Evolutionary conservation across 139 green algal species (phyloP), one percentile per base, ranked within the genome.

Genomic region (Picochlorum sp.): DNA sequence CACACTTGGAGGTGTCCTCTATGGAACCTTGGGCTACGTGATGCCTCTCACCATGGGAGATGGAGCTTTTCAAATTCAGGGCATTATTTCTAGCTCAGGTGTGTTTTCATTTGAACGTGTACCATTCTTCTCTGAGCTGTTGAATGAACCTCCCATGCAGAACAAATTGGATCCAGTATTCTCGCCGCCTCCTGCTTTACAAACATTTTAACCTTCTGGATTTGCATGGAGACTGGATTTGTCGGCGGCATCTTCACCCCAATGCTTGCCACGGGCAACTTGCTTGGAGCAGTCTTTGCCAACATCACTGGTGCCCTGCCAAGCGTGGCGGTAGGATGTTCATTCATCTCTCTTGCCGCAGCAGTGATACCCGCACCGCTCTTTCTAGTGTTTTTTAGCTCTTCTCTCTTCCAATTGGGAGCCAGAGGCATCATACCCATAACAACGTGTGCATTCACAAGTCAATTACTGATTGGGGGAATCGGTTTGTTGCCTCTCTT

Each of bases 171-270:
- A 18, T n/a, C 20, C 10, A n/a, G 20, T n/a, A 30, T 59, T 34
- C 26, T 59, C 1, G 51, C 23, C 1, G 20, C 21, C 0, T 38
- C 21, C 1, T 59, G 21, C 23, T 34, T 59, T 30, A 23, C 21
- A 20, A 59, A 59, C 5, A 59, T 59, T 3, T 11, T 59, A 9
- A 34, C 51, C 20, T 59, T 34, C n/a, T 59, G 51, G 51, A 59
- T 59, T 59, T 59, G 51, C 21, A 59, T 30, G 23, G 20, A 34
- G 21, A 10, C 23, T 59, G 51, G 51, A 14, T 59, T 59, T 7
- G 51, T 59, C 6, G 51, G 51, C 15, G 51, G 51, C 26, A 30
- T 59, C 23, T 30, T 59, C 7, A 38, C 23, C 26, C 51, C 51
- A 3, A 59, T 59, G 51, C 51, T 59, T 9, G 20, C 26, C 21